These are phyloP conservation scores for Suillus variegatus DNA, from an alignment of 768 basidiomycete genomes.

Conservation along the genomic window DNA sequence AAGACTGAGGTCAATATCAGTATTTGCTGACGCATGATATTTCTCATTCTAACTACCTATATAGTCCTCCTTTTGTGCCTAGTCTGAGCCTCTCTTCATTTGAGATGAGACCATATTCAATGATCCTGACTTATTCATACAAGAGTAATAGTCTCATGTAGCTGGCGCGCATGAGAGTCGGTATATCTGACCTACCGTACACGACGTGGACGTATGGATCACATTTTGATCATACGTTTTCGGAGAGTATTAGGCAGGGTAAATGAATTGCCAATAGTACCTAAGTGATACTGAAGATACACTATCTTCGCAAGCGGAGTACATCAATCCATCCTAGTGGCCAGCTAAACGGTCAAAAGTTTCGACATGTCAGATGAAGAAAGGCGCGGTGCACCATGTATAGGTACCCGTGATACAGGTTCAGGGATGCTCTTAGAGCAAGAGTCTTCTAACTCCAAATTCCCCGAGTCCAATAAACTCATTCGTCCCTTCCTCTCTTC, in stretches of 20 bases:
- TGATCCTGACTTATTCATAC: background rate
- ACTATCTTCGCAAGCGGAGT: background rate
- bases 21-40: no score
- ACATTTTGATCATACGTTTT: background rate
- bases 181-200: background rate
- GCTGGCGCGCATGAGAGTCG: background rate
- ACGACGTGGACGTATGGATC: background rate
- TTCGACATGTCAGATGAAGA: background rate
- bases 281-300: background rate
- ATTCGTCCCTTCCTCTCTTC: constrained; percentile 50
- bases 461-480: background rate
- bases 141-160: constrained; percentile 6
- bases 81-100: no score
- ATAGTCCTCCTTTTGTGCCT: no score
- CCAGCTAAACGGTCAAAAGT: background rate
- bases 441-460: background rate
- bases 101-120: background rate
- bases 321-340: background rate
- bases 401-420: background rate
- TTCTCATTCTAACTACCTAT: no score
- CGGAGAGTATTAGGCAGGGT: background rate
- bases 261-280: background rate
- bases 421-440: background rate
- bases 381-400: background rate
- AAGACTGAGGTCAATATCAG: no score